Base-by-base conservation (phyloP, 441 rosid species). In the Populus hybrid region DNA sequence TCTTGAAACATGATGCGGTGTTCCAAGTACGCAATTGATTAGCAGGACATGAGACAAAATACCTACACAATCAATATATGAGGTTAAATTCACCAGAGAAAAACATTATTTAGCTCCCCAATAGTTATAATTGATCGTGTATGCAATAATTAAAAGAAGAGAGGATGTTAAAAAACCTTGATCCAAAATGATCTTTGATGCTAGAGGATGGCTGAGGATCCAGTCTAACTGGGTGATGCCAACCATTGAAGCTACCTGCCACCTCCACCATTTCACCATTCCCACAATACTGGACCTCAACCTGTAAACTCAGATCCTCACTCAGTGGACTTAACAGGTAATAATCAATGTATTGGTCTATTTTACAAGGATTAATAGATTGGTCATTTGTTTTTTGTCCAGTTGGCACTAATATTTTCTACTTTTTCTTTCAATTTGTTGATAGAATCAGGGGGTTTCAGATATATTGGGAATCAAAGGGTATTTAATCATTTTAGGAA, bases 201-300 rank as follows among this genome's bases (percentile, higher is more conserved):
- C 81, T 84, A 75, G 86, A 71, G 38, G 83, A 89, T 76, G 91
- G 81, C 79, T 87, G 84, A 79, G 88, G 95, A 78, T 93, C 98
- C 95, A 93, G 77, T 86, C 85, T 92, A 76, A 95, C 88, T 38
- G 79, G 84, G 74, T 89, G 93, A 82, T 90, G 91, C 99, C 99
- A 95, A 46, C 99, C 99, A 74, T 90, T 95, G 82, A 95, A 95
- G 83, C 98, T 90, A 69, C 99, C 99, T 46, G 96, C 81, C 72
- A 93, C 91, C 88, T 95, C 99, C 86, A 93, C 97, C 73, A 82
- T 90, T 76, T 91, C 90, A 84, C 95, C 93, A 36, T 92, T 90
- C 76, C 98, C 99, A 40, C 77, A 73, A 81, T 88, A 93, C 34
- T 87, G 87, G 78, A 95, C 82, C 86, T 86, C 80, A 83, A 93